phyloP scores from a whole-genome alignment of 2,329 filamentous ascomycete genomes.

The Alternaria metachromatica region DNA sequence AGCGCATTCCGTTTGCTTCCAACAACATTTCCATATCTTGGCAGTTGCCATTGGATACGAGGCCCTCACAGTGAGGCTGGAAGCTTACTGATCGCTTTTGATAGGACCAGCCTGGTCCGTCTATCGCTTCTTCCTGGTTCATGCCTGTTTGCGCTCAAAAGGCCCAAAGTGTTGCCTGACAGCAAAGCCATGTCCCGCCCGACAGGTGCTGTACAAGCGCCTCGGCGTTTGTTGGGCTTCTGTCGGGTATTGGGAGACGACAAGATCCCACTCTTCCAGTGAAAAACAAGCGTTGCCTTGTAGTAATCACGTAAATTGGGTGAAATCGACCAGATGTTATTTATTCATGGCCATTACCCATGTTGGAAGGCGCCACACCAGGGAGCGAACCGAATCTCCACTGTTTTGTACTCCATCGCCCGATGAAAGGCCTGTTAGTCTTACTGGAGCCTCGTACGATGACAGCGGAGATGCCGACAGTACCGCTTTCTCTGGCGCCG shows the following conservation, averaged over 20 bases:
- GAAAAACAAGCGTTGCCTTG: background rate
- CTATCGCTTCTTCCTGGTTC: background rate
- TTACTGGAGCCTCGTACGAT: background rate
- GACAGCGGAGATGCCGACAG: background rate
- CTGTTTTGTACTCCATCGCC: constrained; percentile 13
- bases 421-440: background rate
- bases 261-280: background rate
- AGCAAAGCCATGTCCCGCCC: background rate
- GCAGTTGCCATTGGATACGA: background rate
- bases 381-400: background rate
- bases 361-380: background rate
- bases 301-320: background rate
- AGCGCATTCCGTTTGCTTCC: background rate
- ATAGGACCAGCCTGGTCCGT: background rate
- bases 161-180: background rate
- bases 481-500: background rate
- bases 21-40: background rate
- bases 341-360: background rate
- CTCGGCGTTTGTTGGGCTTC: background rate
- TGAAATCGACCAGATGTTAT: background rate
- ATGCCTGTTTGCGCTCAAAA: background rate
- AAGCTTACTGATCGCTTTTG: background rate
- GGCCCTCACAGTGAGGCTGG: background rate
- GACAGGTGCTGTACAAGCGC: background rate
- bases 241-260: background rate